Percentiles rank a stretch among this genome's conserved stretches.
These are phyloP conservation scores for Trematosphaeria pertusa DNA, from an alignment of 2,329 filamentous ascomycete genomes.

Conservation along the genomic window DNA sequence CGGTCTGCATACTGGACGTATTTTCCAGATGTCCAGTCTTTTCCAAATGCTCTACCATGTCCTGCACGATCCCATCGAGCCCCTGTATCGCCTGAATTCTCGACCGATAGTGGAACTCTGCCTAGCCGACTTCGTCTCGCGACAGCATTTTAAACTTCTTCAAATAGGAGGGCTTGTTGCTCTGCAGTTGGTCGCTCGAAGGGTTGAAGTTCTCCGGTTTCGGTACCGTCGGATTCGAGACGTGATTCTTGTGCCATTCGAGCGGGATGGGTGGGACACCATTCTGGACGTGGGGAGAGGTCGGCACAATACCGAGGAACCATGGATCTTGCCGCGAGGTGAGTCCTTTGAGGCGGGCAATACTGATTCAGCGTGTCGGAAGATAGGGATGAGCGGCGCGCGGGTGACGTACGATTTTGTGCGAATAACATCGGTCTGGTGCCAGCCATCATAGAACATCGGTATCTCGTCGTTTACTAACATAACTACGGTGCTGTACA, in stretches of 20 bases:
- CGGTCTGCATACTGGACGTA: conserved; percentile 28
- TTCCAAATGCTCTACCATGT: conserved; percentile 52
- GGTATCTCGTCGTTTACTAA: conserved; percentile 14
- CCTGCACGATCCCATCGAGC: conserved; percentile 61
- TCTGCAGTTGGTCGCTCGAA: conserved; percentile 26
- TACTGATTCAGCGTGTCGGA: neutral
- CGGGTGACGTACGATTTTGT: neutral
- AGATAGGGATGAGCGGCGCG: conserved; percentile 40
- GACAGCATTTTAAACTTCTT: conserved; percentile 53
- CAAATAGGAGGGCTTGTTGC: conserved; percentile 52
- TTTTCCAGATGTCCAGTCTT: conserved; percentile 54
- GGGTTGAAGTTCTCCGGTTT: conserved; percentile 71
- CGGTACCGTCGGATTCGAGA: conserved; percentile 64
- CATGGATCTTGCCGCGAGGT: neutral
- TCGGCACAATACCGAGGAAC: neutral
- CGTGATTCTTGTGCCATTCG: conserved; percentile 66
- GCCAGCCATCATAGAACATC: conserved; percentile 17
- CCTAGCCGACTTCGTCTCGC: no score
- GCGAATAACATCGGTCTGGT: neutral
- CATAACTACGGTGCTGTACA: conserved; percentile 17
- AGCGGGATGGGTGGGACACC: conserved; percentile 53
- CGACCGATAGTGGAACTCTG: no score
- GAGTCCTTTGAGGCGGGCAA: neutral
- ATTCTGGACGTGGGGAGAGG: neutral
- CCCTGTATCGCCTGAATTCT: conserved; percentile 59